Evolutionary conservation across 2,329 filamentous ascomycete genomes (phyloP), one percentile per base, ranked within the genome.

Genomic region (Microsporum ferrugineum): DNA sequence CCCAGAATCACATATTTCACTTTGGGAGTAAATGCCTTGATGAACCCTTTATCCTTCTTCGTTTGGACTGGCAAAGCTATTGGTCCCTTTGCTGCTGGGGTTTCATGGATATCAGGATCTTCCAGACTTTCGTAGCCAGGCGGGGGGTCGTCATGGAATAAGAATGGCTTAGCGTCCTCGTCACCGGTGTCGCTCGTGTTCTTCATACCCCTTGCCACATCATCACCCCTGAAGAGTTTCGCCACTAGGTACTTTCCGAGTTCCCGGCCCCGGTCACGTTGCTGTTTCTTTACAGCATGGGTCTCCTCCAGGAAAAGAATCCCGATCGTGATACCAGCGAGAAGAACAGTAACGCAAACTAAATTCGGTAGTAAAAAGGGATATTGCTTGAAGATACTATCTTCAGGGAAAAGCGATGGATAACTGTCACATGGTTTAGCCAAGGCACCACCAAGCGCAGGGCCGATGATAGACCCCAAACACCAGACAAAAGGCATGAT

Each of bases 401-500:
- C 88, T 17, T 79, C 78, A 8, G 80, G 72, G 71, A 96, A 97
- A 38, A 89, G 67, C 60, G 75, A 76, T 10, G 92, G 91, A 71
- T 94, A 94, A 72, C 84, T 91, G 65, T 86, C 81, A 69, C 90
- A 94, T 23, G 94, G 94, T 68, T 90, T 84, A 58, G 94, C 92
- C 58, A 99, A 82, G 62, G 89, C 85, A 68, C 94, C 94, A 70
- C 94, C 94, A 70, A 97, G 88, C 71, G 89, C 88, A 56, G 92
- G 91, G 38, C 94, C 94, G 67, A 96, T 81, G 68, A 97, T 96
- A 33, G 92, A 96, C 80, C 94, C 94, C 70, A 99, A 82, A 71
- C 91, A 96, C 94, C 94, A 99, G 31, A 97, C 89, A 72, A 96
- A 90, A 5, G 94, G 94, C 91, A 99, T 96, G 67, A 97, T 91